phyloP scores from a whole-genome alignment of 768 basidiomycete species.

The Neoboletus magnificus region DNA sequence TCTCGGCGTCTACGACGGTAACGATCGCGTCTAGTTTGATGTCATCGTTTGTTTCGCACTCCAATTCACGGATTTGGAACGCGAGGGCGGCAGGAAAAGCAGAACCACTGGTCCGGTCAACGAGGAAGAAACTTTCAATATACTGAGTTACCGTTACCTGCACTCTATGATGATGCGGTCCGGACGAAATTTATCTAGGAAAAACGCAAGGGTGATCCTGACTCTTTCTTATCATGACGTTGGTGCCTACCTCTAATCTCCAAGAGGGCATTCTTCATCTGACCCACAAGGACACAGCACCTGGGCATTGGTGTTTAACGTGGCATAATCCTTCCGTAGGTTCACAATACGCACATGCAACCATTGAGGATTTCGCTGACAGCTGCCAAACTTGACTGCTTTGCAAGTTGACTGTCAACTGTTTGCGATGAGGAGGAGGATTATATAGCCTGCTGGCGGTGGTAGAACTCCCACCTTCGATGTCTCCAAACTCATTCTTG shows the following conservation, averaged over 20 bases:
- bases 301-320: constrained; percentile 35
- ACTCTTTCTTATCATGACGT: not conserved
- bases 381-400: constrained; percentile 77
- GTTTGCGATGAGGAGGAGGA: constrained; percentile 4
- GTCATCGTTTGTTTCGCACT: constrained; percentile 68
- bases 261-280: constrained; percentile 86
- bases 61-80: constrained; percentile 89
- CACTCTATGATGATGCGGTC: constrained; percentile 95
- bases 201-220: not conserved
- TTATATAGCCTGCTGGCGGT: not conserved
- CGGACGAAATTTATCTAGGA: constrained; percentile 71
- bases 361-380: constrained; percentile 95
- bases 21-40: constrained; percentile 87
- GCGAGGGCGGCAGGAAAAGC: constrained; percentile 95
- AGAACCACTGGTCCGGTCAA: constrained; percentile 59
- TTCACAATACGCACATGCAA: constrained; percentile 64
- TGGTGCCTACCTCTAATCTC: constrained; percentile 72
- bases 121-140: not conserved
- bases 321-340: not conserved
- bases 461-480: constrained; percentile 57
- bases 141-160: constrained; percentile 52
- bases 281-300: constrained; percentile 92
- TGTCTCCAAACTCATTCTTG: constrained; percentile 96
- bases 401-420: constrained; percentile 91
- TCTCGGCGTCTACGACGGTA: constrained; percentile 89